phyloP scores from a whole-genome alignment of 1,284 basidiomycete genomes.

The Fistulina hepatica region DNA sequence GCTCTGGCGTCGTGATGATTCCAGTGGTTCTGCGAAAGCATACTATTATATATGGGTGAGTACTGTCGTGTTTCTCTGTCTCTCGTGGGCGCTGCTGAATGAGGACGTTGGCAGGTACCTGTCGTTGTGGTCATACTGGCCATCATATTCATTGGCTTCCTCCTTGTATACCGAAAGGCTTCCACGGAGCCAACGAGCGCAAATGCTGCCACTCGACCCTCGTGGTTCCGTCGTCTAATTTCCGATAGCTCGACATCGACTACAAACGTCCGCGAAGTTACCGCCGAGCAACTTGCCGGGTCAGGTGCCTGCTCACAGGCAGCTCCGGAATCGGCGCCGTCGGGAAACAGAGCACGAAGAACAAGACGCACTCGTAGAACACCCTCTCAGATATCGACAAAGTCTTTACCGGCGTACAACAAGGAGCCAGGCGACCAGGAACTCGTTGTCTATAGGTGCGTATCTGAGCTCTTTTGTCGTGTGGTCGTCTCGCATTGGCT shows the following conservation, averaged over 20 bases:
- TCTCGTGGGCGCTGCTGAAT: too few relatives aligned
- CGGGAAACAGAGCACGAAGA: constrained; percentile 15
- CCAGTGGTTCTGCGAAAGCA: too few relatives aligned
- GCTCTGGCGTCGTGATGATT: too few relatives aligned
- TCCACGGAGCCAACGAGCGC: too few relatives aligned
- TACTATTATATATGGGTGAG: too few relatives aligned
- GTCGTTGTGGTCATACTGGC: too few relatives aligned
- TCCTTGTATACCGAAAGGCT: too few relatives aligned
- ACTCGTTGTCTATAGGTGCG: constrained; percentile 59
- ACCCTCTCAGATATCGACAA: constrained; percentile 58
- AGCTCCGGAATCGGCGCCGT: constrained; percentile 13
- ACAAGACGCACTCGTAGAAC: constrained; percentile 36
- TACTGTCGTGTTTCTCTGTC: too few relatives aligned
- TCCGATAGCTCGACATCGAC: neutral
- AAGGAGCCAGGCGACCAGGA: constrained; percentile 73
- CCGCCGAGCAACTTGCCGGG: constrained; percentile 35
- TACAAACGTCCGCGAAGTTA: constrained; percentile 24
- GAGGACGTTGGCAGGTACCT: too few relatives aligned
- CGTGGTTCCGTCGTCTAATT: neutral
- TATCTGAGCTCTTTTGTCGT: neutral
- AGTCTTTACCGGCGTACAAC: constrained; percentile 61
- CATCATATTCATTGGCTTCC: too few relatives aligned
- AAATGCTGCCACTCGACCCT: too few relatives aligned
- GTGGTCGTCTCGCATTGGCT: neutral
- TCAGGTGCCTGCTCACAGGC: constrained; percentile 18